Conservation (phyloP, 306 rosid species). For the Acacia acuminata region DNA sequence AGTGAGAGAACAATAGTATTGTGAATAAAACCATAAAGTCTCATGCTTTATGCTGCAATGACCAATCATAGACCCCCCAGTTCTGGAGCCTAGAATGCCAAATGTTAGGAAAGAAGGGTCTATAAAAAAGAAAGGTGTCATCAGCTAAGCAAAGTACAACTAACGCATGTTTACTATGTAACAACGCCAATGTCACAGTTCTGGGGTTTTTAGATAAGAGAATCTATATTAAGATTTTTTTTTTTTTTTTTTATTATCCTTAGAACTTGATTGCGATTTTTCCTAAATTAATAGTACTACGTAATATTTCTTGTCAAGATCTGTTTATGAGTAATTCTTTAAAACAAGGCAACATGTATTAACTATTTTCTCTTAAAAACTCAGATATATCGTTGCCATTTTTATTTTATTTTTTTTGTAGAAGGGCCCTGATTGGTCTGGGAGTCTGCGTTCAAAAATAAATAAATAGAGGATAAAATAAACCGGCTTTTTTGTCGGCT, state of each 20-base stretch:
- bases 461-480: background rate
- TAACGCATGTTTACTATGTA: too few species aligned
- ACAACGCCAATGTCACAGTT: too few species aligned
- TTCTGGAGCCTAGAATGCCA: background rate
- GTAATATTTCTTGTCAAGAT: background rate
- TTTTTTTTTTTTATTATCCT: too few species aligned
- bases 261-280: too few species aligned
- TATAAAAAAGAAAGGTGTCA: background rate
- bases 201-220: too few species aligned
- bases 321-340: background rate
- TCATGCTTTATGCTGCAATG: conserved; percentile 21
- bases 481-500: background rate
- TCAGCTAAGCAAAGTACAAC: background rate
- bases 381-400: background rate
- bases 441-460: background rate
- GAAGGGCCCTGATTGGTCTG: background rate
- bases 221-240: too few species aligned
- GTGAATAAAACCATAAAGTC: conserved; percentile 6
- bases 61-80: conserved; percentile 27
- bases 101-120: background rate
- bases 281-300: too few species aligned
- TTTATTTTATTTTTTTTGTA: background rate
- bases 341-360: too few species aligned
- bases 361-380: too few species aligned
- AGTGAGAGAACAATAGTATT: background rate